A percentile compares a stretch with the other conserved stretches of the same genome.
Conservation (phyloP, 1,284 basidiomycete genomes). For the Ganoderma resinaceum region DNA sequence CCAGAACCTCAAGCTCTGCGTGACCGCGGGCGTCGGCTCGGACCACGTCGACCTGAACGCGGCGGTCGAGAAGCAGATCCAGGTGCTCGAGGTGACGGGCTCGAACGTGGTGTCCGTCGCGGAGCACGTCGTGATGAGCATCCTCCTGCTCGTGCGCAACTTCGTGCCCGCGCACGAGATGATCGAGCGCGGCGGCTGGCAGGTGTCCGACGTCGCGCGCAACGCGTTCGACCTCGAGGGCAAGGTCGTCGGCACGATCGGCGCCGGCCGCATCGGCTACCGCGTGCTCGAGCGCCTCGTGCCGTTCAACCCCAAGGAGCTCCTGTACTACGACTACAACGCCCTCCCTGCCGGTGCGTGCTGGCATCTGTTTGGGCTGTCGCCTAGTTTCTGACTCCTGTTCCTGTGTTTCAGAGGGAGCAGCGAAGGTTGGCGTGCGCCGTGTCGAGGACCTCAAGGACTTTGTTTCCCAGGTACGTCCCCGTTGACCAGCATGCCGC, state of each 20-base stretch:
- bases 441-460: conserved; percentile 86
- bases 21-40: conserved; percentile 96
- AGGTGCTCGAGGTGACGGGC: conserved; percentile 54
- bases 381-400: neutral
- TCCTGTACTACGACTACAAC: conserved; percentile 93
- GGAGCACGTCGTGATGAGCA: conserved; percentile 88
- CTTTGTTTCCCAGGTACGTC: conserved; percentile 69
- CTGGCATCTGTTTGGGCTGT: neutral
- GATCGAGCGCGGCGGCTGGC: conserved; percentile 86
- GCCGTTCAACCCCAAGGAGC: conserved; percentile 91
- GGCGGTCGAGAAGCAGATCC: conserved; percentile 83
- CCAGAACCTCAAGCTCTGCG: conserved; percentile 90
- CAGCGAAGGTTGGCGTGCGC: conserved; percentile 74
- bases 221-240: conserved; percentile 89
- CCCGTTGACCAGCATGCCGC: no score
- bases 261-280: conserved; percentile 91
- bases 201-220: conserved; percentile 82
- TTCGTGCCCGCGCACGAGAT: conserved; percentile 86
- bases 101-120: conserved; percentile 88
- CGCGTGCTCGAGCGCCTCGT: conserved; percentile 87
- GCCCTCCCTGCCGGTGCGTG: conserved; percentile 70
- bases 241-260: conserved; percentile 91
- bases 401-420: conserved; percentile 69
- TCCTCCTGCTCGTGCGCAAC: conserved; percentile 88
- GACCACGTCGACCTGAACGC: conserved; percentile 94